phyloP scores from a whole-genome alignment of 2,329 filamentous ascomycete species.

The Ophiostoma tasmaniense region DNA sequence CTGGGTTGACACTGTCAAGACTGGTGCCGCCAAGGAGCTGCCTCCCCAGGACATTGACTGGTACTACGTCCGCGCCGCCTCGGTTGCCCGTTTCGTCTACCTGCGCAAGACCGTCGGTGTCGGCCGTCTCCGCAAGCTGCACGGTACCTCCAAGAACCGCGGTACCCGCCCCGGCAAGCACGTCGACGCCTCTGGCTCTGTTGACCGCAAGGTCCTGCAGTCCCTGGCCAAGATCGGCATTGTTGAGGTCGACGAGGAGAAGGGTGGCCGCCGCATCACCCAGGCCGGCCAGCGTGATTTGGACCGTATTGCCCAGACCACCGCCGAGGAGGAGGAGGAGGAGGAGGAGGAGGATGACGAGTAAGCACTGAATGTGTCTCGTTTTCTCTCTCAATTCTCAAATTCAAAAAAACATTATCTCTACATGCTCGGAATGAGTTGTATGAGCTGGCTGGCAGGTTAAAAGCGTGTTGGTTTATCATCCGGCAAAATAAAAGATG shows the following conservation, averaged over 20 bases:
- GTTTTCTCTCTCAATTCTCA: background rate
- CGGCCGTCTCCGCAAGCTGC: constrained; percentile 84
- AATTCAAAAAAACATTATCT: background rate
- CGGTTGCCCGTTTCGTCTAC: constrained; percentile 97
- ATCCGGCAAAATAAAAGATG: constrained; percentile 7
- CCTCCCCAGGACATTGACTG: constrained; percentile 98
- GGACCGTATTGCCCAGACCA: constrained; percentile 86
- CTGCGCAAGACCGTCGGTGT: constrained; percentile 97
- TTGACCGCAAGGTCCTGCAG: constrained; percentile 97
- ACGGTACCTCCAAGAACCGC: constrained; percentile 96
- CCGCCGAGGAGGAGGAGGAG: constrained; percentile 62
- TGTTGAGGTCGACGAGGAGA: constrained; percentile 94
- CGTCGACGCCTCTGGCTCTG: constrained; percentile 87
- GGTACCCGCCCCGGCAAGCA: constrained; percentile 86
- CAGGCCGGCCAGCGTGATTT: constrained; percentile 98
- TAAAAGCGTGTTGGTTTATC: constrained; percentile 9
- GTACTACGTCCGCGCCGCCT: constrained; percentile 85
- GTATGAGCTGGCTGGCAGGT: constrained; percentile 4
- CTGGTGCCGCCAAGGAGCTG: constrained; percentile 90
- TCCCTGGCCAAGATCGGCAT: constrained; percentile 99
- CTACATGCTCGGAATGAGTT: background rate
- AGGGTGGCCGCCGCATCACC: constrained; percentile 96
- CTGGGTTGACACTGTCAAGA: constrained; percentile 99
- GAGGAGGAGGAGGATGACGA: constrained; percentile 49
- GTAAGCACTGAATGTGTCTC: constrained; percentile 35